These are phyloP conservation scores for Aspergillus egyptiacus DNA, from an alignment of 495 filamentous ascomycete species.

Conservation along the genomic window DNA sequence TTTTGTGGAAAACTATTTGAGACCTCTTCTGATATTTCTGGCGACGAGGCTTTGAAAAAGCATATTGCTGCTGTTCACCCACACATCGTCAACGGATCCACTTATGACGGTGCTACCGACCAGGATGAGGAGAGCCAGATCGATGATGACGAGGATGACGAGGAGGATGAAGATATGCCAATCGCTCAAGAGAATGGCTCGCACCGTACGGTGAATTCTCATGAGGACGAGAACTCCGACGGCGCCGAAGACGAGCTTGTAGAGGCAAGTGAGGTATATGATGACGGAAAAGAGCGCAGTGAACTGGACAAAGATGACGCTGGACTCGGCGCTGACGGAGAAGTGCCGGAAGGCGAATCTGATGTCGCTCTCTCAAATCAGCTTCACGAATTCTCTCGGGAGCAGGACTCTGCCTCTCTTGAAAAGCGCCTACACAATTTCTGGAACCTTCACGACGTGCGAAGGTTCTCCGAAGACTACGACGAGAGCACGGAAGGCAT, in stretches of 20 bases:
- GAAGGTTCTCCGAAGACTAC: slow-evolving; percentile 40
- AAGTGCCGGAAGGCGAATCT: slow-evolving; percentile 17
- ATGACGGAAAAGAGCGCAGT: slow-evolving; percentile 21
- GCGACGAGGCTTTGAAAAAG: slow-evolving; percentile 25
- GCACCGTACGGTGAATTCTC: slow-evolving; percentile 1
- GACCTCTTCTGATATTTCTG: slow-evolving; percentile 19
- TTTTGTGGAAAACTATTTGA: slow-evolving; percentile 37
- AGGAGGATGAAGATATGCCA: slow-evolving; percentile 13
- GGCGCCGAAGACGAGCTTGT: slow-evolving; percentile 15
- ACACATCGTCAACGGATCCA: slow-evolving; percentile 16
- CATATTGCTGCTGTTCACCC: slow-evolving; percentile 34
- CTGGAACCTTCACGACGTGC: slow-evolving; percentile 52
- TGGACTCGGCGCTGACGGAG: slow-evolving; percentile 19
- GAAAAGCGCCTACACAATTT: slow-evolving; percentile 53
- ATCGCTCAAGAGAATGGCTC: not conserved
- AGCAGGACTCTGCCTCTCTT: slow-evolving; percentile 49
- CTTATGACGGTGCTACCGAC: slow-evolving; percentile 5
- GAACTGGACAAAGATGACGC: slow-evolving; percentile 19
- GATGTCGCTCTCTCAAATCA: slow-evolving; percentile 28
- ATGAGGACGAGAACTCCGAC: slow-evolving; percentile 17
- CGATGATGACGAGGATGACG: slow-evolving; percentile 11
- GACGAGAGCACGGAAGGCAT: slow-evolving; percentile 24
- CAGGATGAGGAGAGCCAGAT: slow-evolving; percentile 14
- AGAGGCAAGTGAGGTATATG: slow-evolving; percentile 19
- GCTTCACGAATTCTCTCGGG: slow-evolving; percentile 25